Conservation (phyloP, 805 yeast genomes). For the Yarrowia sp. region DNA sequence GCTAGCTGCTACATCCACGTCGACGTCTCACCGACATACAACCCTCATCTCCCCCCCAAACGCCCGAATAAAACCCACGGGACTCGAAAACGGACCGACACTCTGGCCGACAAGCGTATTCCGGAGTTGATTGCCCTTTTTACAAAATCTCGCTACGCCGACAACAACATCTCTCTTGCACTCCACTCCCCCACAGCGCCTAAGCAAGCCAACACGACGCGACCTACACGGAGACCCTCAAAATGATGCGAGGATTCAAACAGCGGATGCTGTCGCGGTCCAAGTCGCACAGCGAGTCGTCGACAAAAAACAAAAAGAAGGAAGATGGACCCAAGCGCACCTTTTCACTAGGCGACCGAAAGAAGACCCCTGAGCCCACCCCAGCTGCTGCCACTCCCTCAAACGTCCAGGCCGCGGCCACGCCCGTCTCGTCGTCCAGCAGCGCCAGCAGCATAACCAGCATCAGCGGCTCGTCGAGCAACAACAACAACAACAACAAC, state of each 20-base stretch:
- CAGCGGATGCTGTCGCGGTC: constrained; percentile 37
- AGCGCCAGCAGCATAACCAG: constrained; percentile 1
- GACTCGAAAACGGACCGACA: background rate
- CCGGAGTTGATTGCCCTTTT: background rate
- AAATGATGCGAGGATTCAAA: constrained; percentile 36
- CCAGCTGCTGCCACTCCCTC: constrained; percentile 7
- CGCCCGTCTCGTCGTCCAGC: constrained; percentile 1
- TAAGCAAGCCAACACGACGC: background rate
- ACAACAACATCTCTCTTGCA: background rate
- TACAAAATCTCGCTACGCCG: background rate
- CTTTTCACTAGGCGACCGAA: constrained; percentile 20
- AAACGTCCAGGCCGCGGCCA: background rate
- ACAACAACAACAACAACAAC: background rate
- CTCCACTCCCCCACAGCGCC: background rate
- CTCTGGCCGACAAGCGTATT: background rate
- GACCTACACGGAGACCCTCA: background rate
- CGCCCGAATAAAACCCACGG: too few relatives aligned
- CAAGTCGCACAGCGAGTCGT: constrained; percentile 32
- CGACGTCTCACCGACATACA: constrained; percentile 19
- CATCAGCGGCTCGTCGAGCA: background rate
- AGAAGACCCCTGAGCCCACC: constrained; percentile 17
- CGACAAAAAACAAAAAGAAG: constrained; percentile 28
- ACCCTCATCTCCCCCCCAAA: background rate
- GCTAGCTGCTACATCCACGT: constrained; percentile 14
- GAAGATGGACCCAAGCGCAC: constrained; percentile 27